Conservation (phyloP, 441 rosid species). For the Jatropha podagrica region DNA sequence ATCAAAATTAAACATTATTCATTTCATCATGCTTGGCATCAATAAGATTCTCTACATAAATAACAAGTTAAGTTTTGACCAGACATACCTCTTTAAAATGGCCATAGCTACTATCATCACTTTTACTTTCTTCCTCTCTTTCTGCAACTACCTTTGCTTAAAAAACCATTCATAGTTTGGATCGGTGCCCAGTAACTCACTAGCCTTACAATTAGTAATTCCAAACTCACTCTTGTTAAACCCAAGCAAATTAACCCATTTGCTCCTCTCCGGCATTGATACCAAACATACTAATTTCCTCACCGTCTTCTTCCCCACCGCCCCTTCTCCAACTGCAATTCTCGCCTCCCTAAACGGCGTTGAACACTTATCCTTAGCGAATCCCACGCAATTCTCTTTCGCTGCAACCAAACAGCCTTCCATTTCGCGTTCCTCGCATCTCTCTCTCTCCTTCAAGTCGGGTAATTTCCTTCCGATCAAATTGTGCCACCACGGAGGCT, state of each 20-base stretch:
- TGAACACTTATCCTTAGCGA: conserved; percentile 54
- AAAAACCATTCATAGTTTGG: conserved; percentile 20
- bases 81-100: neutral
- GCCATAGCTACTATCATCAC: neutral
- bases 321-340: conserved; percentile 37
- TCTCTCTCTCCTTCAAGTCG: conserved; percentile 54
- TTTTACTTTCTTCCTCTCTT: neutral
- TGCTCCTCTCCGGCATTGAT: conserved; percentile 42
- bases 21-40: neutral
- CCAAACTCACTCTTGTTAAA: conserved; percentile 20
- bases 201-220: conserved; percentile 36
- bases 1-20: neutral
- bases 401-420: conserved; percentile 52
- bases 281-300: conserved; percentile 35
- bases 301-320: conserved; percentile 20
- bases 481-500: conserved; percentile 68
- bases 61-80: neutral
- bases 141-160: conserved; percentile 1
- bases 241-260: conserved; percentile 31
- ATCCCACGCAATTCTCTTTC: conserved; percentile 53
- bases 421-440: conserved; percentile 63
- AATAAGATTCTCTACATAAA: neutral
- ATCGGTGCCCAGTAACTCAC: conserved; percentile 35
- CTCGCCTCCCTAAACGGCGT: conserved; percentile 53
- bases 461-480: conserved; percentile 29